Conservation (phyloP, 306 rosid genomes). For the Cucurbita ficifolia region DNA sequence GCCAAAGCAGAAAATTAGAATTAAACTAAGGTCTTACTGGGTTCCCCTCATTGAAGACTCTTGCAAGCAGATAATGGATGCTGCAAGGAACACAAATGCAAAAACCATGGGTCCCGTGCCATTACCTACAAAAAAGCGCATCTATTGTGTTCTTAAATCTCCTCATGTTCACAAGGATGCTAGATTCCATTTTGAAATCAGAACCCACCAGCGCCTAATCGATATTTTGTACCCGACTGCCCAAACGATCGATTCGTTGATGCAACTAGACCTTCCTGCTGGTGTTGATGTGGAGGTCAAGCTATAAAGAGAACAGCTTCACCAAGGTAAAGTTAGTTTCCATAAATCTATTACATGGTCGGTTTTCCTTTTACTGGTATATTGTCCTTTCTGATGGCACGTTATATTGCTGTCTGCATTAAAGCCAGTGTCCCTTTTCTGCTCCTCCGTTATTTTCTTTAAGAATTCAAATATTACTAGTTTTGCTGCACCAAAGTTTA, state of each 20-base stretch:
- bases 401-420: neutral
- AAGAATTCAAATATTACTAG: neutral
- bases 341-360: neutral
- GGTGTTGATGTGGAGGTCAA: conserved; percentile 99
- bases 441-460: neutral
- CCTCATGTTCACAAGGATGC: conserved; percentile 95
- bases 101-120: conserved; percentile 99
- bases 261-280: conserved; percentile 95
- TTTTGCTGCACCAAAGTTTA: neutral
- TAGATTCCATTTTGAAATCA: conserved; percentile 78
- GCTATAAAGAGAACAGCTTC: conserved; percentile 30
- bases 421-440: neutral
- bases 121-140: conserved; percentile 77
- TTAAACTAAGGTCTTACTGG: conserved; percentile 91
- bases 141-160: conserved; percentile 79
- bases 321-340: conserved; percentile 14
- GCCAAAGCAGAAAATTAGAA: conserved; percentile 91
- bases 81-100: conserved; percentile 83
- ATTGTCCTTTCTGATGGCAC: neutral
- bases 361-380: neutral
- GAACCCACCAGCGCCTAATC: conserved; percentile 95
- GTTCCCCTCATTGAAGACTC: conserved; percentile 88
- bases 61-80: conserved; percentile 93
- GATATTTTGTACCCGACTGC: conserved; percentile 92
- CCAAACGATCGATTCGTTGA: conserved; percentile 86